Conservation (phyloP, 1,139 yeast genomes). For the Diutina ranongensis region DNA sequence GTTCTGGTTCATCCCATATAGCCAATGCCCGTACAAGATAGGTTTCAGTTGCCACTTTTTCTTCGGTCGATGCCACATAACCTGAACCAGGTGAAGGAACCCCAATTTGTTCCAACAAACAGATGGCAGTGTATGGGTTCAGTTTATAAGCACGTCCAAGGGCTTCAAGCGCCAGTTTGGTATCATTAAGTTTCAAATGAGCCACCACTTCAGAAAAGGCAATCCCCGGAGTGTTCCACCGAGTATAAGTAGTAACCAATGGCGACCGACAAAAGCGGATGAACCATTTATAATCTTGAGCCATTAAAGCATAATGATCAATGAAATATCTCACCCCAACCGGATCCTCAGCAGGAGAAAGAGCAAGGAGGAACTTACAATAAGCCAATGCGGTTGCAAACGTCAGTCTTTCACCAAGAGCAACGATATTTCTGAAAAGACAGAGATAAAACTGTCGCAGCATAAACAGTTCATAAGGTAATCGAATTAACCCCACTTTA, state of each 20-base stretch:
- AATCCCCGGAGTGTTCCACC: slow-evolving; percentile 69
- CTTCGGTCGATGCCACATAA: slow-evolving; percentile 9
- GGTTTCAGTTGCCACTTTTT: slow-evolving; percentile 33
- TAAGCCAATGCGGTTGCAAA: slow-evolving; percentile 66
- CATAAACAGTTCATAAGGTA: slow-evolving; percentile 67
- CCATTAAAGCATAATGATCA: slow-evolving; percentile 64
- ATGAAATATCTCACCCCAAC: slow-evolving; percentile 74
- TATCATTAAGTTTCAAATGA: slow-evolving; percentile 27
- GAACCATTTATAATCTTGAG: slow-evolving; percentile 55
- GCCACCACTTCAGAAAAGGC: slow-evolving; percentile 62
- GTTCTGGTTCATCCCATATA: slow-evolving; percentile 36
- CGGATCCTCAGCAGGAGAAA: slow-evolving; percentile 76
- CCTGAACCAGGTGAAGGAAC: slow-evolving; percentile 10
- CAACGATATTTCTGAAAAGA: slow-evolving; percentile 58
- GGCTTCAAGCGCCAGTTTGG: slow-evolving; percentile 32
- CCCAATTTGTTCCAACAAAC: slow-evolving; percentile 34
- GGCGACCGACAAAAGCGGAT: slow-evolving; percentile 44
- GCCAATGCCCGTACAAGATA: slow-evolving; percentile 39
- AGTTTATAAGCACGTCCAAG: slow-evolving; percentile 38
- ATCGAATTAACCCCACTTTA: slow-evolving; percentile 47
- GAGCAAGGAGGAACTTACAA: slow-evolving; percentile 55
- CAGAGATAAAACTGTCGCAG: slow-evolving; percentile 72
- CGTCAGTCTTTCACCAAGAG: slow-evolving; percentile 68
- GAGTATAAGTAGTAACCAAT: slow-evolving; percentile 41
- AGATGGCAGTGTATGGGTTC: slow-evolving; percentile 51